Conservation (phyloP, 441 rosid genomes). For the Pelargonium fulgidum region DNA sequence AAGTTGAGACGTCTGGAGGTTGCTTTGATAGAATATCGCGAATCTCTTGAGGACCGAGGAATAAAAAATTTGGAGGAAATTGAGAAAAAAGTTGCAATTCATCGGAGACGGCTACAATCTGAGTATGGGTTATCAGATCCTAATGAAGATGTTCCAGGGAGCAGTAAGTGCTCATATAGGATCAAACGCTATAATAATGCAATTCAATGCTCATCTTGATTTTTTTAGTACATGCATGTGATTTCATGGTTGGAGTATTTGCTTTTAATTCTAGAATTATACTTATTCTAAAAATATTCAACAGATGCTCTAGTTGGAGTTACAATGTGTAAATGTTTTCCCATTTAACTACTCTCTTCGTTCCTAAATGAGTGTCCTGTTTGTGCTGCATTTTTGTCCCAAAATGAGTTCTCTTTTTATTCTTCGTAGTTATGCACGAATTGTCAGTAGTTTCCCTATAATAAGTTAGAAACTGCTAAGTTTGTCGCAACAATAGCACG, state of each 20-base stretch:
- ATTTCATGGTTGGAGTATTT: neutral
- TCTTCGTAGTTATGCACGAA: too few relatives aligned
- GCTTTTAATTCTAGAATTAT: neutral
- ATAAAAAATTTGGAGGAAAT: conserved; percentile 76
- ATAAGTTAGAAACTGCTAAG: too few relatives aligned
- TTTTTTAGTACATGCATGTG: neutral
- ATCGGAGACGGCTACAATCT: conserved; percentile 67
- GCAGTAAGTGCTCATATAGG: conserved; percentile 40
- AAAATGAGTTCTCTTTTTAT: too few relatives aligned
- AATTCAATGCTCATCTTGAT: neutral
- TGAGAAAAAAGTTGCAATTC: conserved; percentile 71
- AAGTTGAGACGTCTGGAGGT: conserved; percentile 86
- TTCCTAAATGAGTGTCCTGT: too few relatives aligned
- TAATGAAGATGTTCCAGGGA: conserved; percentile 37
- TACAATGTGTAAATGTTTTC: neutral
- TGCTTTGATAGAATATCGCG: conserved; percentile 92
- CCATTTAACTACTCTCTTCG: too few relatives aligned
- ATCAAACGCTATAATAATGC: neutral
- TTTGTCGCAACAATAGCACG: too few relatives aligned
- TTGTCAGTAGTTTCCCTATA: too few relatives aligned
- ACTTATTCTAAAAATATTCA: neutral
- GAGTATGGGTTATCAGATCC: conserved; percentile 57
- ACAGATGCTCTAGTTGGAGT: neutral
- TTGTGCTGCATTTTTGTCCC: too few relatives aligned
- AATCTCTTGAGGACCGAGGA: conserved; percentile 90